Evolutionary conservation across 108 stramenopile genomes (phyloP).

Genomic region (Nitzschia sp.): DNA sequence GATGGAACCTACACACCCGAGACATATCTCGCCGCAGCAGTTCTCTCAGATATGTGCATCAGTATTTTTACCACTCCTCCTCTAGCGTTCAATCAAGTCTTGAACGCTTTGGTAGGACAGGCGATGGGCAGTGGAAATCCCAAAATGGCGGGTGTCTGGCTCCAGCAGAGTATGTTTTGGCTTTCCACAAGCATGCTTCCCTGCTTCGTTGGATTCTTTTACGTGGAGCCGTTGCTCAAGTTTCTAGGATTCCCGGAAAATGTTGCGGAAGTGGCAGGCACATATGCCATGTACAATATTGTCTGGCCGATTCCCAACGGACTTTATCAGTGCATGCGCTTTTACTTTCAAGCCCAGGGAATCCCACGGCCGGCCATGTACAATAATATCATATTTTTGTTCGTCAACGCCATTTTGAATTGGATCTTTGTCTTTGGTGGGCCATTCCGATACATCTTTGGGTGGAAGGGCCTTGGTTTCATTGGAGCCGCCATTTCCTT

Average conservation of each 20-base stretch:
- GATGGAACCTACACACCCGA: constrained; percentile 28
- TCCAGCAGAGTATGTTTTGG: constrained; percentile 53
- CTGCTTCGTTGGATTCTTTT: constrained; percentile 41
- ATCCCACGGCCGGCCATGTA: constrained; percentile 52
- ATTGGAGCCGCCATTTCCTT: constrained; percentile 57
- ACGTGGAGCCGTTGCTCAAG: constrained; percentile 37
- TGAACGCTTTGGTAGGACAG: constrained; percentile 44
- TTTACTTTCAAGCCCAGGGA: constrained; percentile 54
- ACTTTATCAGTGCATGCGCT: constrained; percentile 52
- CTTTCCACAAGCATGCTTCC: constrained; percentile 43
- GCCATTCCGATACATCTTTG: constrained; percentile 23
- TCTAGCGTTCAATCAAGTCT: constrained; percentile 46
- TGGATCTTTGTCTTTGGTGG: constrained; percentile 59
- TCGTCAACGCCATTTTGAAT: constrained; percentile 46
- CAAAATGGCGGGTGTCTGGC: constrained; percentile 56
- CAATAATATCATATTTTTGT: constrained; percentile 49
- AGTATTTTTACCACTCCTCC: constrained; percentile 59
- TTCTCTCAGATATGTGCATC: constrained; percentile 76
- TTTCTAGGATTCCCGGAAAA: constrained; percentile 33
- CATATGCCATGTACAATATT: constrained; percentile 49
- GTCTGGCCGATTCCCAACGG: constrained; percentile 57
- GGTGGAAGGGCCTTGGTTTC: constrained; percentile 51
- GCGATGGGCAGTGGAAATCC: constrained; percentile 59
- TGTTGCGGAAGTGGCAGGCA: constrained; percentile 40
- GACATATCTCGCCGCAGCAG: constrained; percentile 57